Evolutionary conservation across 177 flowering plant genomes (phyloP).

Genomic region (Tripterygium wilfordii): DNA sequence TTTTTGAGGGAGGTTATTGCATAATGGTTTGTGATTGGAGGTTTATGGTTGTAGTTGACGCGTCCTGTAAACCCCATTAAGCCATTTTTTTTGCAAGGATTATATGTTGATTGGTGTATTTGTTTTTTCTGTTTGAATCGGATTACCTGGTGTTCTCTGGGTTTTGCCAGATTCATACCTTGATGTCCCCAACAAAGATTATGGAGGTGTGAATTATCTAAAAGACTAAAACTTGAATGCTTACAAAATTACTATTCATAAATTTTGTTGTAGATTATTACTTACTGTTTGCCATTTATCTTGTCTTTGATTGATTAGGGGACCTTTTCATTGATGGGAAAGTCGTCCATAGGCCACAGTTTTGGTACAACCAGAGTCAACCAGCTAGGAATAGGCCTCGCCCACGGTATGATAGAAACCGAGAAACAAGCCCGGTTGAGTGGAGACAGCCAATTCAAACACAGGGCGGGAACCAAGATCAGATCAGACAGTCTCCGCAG

Average conservation of each 20-base stretch:
- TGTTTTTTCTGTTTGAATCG: slow-evolving; percentile 25
- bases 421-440: slow-evolving; percentile 60
- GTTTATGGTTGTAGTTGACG: slow-evolving; percentile 9
- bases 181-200: slow-evolving; percentile 94
- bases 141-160: slow-evolving; percentile 83
- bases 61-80: too few species aligned
- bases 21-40: too few species aligned
- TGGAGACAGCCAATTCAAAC: slow-evolving; percentile 46
- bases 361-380: slow-evolving; percentile 47
- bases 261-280: too few species aligned
- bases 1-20: too few species aligned
- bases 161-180: slow-evolving; percentile 97
- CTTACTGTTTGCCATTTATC: too few species aligned
- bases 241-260: not conserved
- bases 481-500: slow-evolving; percentile 18
- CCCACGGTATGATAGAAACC: slow-evolving; percentile 71
- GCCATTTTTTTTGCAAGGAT: too few species aligned
- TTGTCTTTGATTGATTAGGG: slow-evolving; percentile 34
- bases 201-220: slow-evolving; percentile 60
- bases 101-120: not conserved
- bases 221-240: too few species aligned
- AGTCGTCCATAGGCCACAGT: slow-evolving; percentile 88
- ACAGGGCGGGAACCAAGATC: slow-evolving; percentile 12
- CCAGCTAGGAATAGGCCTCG: slow-evolving; percentile 55
- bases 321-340: slow-evolving; percentile 83